A percentile compares a stretch with the other conserved stretches of the same genome.
Conservation (phyloP, 257 asterid genomes). For the Plectranthus barbatus region DNA sequence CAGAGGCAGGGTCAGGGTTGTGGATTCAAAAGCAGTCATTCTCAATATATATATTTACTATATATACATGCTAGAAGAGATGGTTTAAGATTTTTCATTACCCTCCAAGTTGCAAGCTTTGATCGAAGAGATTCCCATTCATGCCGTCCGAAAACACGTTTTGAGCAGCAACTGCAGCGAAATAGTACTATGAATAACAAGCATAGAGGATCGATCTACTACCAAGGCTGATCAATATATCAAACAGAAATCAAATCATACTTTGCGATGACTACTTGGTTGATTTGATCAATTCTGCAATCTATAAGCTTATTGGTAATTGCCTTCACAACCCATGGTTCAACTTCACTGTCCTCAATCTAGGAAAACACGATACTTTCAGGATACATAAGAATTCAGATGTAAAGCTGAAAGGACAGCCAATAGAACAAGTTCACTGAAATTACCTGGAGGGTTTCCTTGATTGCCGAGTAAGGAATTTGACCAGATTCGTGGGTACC, state of each 20-base stretch:
- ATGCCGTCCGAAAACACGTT: conserved; percentile 65
- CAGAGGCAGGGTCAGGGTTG: background rate
- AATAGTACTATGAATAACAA: background rate
- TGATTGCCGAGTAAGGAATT: conserved; percentile 61
- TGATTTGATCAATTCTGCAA: conserved; percentile 93
- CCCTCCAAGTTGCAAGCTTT: conserved; percentile 88
- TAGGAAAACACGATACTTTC: conserved; percentile 10
- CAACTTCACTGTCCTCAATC: conserved; percentile 82
- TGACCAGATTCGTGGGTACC: conserved; percentile 61
- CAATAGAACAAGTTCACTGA: background rate
- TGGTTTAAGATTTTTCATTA: conserved; percentile 20
- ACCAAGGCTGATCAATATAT: background rate
- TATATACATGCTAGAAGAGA: background rate
- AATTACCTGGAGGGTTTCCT: conserved; percentile 66
- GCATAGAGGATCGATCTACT: background rate
- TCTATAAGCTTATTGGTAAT: conserved; percentile 70
- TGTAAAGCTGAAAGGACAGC: conserved; percentile 4
- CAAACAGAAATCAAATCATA: conserved; percentile 15
- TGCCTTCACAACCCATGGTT: conserved; percentile 87
- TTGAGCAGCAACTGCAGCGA: conserved; percentile 51
- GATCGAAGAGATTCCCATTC: conserved; percentile 72
- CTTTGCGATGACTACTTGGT: conserved; percentile 72
- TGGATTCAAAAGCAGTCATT: background rate
- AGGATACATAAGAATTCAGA: background rate
- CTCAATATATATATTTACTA: too few relatives aligned